These are phyloP conservation scores for Colletotrichum plurivorum DNA, from an alignment of 2,329 filamentous ascomycete species.

Conservation along the genomic window DNA sequence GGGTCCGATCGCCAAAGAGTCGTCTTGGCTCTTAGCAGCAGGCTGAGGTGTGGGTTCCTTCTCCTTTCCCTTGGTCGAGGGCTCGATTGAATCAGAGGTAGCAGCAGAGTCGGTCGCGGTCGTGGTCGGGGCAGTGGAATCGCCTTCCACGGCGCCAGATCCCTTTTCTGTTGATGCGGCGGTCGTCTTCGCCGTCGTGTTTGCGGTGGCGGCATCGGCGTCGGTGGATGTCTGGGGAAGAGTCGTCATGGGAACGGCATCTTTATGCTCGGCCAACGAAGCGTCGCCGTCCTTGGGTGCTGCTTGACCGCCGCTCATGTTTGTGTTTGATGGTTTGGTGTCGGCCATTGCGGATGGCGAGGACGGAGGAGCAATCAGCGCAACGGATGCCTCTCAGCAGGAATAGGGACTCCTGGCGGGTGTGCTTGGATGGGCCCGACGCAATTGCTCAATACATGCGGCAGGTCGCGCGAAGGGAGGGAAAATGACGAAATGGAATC, in stretches of 20 bases:
- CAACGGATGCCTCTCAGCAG: constrained; percentile 38
- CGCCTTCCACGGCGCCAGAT: constrained; percentile 20
- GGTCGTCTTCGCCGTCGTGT: constrained; percentile 21
- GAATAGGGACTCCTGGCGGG: constrained; percentile 43
- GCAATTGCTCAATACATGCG: constrained; percentile 36
- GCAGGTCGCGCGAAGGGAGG: constrained; percentile 13
- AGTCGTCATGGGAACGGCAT: constrained; percentile 55
- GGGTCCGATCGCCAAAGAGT: constrained; percentile 59
- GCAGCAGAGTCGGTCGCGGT: constrained; percentile 23
- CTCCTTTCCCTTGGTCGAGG: constrained; percentile 52
- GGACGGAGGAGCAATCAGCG: constrained; percentile 39
- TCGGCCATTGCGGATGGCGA: constrained; percentile 45
- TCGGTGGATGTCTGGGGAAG: constrained; percentile 46
- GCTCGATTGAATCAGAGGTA: constrained; percentile 31
- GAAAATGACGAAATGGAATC: background rate
- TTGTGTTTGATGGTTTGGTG: constrained; percentile 47
- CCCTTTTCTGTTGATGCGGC: constrained; percentile 19
- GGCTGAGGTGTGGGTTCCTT: constrained; percentile 47
- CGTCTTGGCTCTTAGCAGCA: constrained; percentile 50
- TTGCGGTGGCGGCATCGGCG: constrained; percentile 21
- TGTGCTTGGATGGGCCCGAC: constrained; percentile 29
- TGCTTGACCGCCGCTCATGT: constrained; percentile 49
- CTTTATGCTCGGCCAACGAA: constrained; percentile 52
- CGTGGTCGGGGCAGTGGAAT: background rate
- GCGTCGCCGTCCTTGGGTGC: constrained; percentile 41